Conservation (phyloP, 306 rosid genomes). For the Fagus crenata region DNA sequence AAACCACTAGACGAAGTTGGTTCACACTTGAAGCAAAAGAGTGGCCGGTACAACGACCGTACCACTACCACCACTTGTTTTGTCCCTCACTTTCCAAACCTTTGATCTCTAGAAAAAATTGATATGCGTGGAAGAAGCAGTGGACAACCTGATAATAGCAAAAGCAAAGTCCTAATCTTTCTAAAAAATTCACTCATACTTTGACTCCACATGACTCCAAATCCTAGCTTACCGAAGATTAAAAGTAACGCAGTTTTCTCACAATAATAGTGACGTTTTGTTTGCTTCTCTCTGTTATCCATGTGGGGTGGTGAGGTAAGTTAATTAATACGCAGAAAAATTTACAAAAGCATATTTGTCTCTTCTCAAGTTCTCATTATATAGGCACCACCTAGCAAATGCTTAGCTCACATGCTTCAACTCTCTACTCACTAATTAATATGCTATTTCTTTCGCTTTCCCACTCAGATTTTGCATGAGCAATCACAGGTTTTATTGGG, state of each 20-base stretch:
- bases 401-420: background rate
- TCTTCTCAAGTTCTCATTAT: background rate
- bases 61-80: background rate
- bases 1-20: too few relatives aligned
- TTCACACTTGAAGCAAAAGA: background rate
- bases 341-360: background rate
- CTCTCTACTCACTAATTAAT: background rate
- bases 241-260: background rate
- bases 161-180: background rate
- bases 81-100: too few relatives aligned
- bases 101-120: too few relatives aligned
- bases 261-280: background rate
- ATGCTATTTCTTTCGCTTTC: background rate
- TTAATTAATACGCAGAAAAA: background rate
- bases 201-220: background rate
- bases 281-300: background rate
- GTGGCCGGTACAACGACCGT: background rate
- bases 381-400: background rate
- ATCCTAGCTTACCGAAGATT: background rate
- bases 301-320: background rate
- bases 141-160: too few relatives aligned
- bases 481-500: too few relatives aligned
- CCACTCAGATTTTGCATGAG: too few relatives aligned
- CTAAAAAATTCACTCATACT: background rate
- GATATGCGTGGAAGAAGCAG: too few relatives aligned